Evolutionary conservation across 2,329 filamentous ascomycete species (phyloP), one percentile per base, ranked within the genome.

Genomic region (Dactylellina sp.): DNA sequence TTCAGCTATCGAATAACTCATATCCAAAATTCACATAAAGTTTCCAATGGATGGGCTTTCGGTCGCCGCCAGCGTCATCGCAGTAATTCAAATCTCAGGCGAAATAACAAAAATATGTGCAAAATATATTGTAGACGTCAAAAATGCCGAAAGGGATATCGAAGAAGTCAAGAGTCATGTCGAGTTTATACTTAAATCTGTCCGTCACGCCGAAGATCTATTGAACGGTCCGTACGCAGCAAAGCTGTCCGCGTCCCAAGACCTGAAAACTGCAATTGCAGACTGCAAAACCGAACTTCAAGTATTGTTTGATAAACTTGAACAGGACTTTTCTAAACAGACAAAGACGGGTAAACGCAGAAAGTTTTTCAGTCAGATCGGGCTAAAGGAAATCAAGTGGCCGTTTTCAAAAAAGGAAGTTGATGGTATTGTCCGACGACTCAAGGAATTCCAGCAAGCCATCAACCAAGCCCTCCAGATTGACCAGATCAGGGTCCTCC

Each of bases 51-150:
- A 74, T 44, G 61, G 60, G 11, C 53, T 76, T 9, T 68, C 61
- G 9, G 50, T 18, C n/a, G 70, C 70, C 32, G 55, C 61, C 9
- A 70, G 60, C 47, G 28, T 75, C 6, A 75, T 75, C 37, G 61
- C 63, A 20, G 61, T 70, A 14, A 28, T 71, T 7, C 49, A 75
- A 25, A 24, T 60, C 14, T 49, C 64, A 12, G 28, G 50, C 22
- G 20, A n/a, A 42, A 28, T 71, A 16, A 49, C 59, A n/a, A 63
- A 60, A 28, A n/a, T 75, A 24, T 75, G 64, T 40, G 25, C 3
- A 7, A 25, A 66, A 22, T 74, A 74, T 55, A n/a, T 47, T 22
- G n/a, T 35, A 35, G 61, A 40, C 12, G 68, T 74, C 16, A 74
- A 64, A 32, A 55, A 68, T 55, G 61, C 68, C 9, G 12, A 37